Evolutionary conservation across 345 rosid genomes (phyloP), one percentile per base, ranked within the genome.

Genomic region (Arabis alpina): DNA sequence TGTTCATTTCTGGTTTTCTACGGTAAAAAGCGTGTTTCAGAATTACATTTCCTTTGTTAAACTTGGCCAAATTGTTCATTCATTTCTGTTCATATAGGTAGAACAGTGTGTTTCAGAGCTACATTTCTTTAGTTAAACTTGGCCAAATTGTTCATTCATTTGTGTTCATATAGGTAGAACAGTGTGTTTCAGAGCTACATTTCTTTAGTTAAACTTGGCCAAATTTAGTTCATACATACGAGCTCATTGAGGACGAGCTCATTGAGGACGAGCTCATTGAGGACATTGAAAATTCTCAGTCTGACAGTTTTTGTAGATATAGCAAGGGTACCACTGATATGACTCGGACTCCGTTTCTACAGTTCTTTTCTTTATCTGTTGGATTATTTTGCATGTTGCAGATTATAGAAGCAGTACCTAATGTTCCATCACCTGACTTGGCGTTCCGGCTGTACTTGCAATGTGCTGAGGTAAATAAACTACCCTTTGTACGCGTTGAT

Each of bases 391-490:
- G 48, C 28, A 61, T 80, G 59, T 68, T 73, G 54, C 88, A 92
- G 99, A 85, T 88, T 66, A 79, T 94, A 24, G 99, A 94, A 81
- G 89, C 83, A 13, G 81, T 94, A 47, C 86, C 78, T 49, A 81
- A 55, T 75, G 85, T 88, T 72, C 98, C 99, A 16, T 83, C 91
- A 45, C 96, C 99, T 64, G 99, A 92, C 59, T 68, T 91, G 79
- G 96, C 99, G 34, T 82, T 94, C 70, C 76, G 85, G 71, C 59
- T 94, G 77, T 94, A 87, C 82, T 82, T 94, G 83, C 91, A 92
- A 77, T 94, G 99, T 81, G 99, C 98, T 61, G 99, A 94, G 99
- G 99, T 94, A 82, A 59, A 57, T 9, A 41, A 54, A 52, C 73
- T 53, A 70, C 54, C 53, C 4, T 15, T 54, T 45, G 41, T 27